Evolutionary conservation across 106 monocot genomes (phyloP), one percentile per base, ranked within the genome.

Genomic region (Dendrobium chrysotoxum): DNA sequence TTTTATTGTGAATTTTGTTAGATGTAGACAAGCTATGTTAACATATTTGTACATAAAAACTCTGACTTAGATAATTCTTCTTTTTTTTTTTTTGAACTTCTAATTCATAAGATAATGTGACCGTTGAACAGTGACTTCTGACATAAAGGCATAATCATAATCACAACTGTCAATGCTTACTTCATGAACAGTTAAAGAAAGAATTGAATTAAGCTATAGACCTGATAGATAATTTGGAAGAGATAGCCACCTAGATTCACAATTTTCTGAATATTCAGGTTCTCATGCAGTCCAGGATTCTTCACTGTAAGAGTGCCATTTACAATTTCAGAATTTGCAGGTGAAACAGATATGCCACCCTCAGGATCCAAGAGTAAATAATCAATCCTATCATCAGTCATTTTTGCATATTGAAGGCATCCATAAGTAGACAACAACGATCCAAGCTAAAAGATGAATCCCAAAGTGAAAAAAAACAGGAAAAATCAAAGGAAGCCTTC

Each of bases 151-250:
- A 9, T 9, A 44, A 44, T 44, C 44, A 44, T 9, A 44, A 44
- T 44, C 0, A 6, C 9, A 44, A 44, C 8, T 35, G 3, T 9
- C 44, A 7, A 44, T 44, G 44, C 20, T 6, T 21, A 7, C 3
- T 35, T 35, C 35, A 35, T 35, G 35, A 35, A 35, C 35, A 35
- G 3, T 35, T 35, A 0, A 35, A 35, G 35, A 35, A 35, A 35
- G 35, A 35, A 35, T 35, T 35, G 35, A 35, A 35, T 35, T 35
- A 35, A 35, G 35, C 0, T 23, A 61, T 61, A 4, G 6, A 95
- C 98, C 92, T 99, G 98, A 82, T 91, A 99, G 65, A 99, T 89
- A 28, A 99, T 87, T 78, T 99, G 98, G 58, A 99, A 91, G 5
- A 87, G 44, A 85, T 88, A 93, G 25, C 95, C 92, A 84, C 88